Conservation (phyloP, 495 filamentous ascomycete species). For the Penicillium turbatum region DNA sequence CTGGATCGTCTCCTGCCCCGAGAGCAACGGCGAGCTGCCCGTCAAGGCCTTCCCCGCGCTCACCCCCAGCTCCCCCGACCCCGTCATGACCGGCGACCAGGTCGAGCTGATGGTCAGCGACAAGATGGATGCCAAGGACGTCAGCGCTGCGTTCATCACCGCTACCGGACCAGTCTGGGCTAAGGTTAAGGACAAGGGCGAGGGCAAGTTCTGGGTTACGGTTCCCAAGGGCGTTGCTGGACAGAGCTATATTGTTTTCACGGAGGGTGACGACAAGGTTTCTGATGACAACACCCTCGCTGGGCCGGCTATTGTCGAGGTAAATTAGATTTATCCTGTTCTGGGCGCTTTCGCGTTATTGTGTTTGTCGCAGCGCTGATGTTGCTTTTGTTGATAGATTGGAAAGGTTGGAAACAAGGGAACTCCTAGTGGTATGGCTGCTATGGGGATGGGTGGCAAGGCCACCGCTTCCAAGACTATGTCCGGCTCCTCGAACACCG, state of each 20-base stretch:
- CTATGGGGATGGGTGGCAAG: conserved; percentile 6
- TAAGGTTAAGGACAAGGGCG: conserved; percentile 16
- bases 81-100: conserved; percentile 16
- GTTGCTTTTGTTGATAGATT: conserved; percentile 8
- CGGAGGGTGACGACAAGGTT: conserved; percentile 18
- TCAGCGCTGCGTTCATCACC: conserved; percentile 35
- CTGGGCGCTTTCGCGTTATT: no score
- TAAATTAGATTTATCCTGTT: conserved; percentile 11
- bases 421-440: conserved; percentile 1
- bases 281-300: conserved; percentile 31
- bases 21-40: conserved; percentile 48
- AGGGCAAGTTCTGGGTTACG: conserved; percentile 31
- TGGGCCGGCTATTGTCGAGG: conserved; percentile 36
- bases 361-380: conserved; percentile 5
- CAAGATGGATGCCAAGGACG: conserved; percentile 9
- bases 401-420: conserved; percentile 2
- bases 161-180: conserved; percentile 37
- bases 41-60: conserved; percentile 55
- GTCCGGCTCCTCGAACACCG: conserved; percentile 5
- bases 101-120: conserved; percentile 14
- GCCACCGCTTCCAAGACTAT: conserved; percentile 4
- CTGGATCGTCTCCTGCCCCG: conserved; percentile 57
- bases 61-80: conserved; percentile 10
- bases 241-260: conserved; percentile 38
- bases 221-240: conserved; percentile 32